These are phyloP conservation scores for Paracoccidioides brasiliensis DNA, from an alignment of 2,329 filamentous ascomycete species.

Conservation along the genomic window DNA sequence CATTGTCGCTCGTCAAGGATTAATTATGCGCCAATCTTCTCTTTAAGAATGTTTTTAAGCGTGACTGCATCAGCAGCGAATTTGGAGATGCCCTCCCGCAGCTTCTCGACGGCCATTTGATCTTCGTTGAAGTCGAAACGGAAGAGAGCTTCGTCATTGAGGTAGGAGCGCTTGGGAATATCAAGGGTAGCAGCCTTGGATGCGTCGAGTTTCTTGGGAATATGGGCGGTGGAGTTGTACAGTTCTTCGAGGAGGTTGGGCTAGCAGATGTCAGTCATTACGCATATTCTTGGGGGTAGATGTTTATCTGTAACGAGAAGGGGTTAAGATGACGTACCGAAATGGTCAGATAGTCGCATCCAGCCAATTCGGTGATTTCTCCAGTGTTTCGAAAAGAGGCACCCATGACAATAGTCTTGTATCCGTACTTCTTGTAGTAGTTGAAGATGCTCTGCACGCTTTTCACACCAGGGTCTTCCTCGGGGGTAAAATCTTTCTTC, in stretches of 20 bases:
- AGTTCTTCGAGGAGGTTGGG: constrained; percentile 91
- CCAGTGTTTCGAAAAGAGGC: constrained; percentile 93
- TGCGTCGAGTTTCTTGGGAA: constrained; percentile 88
- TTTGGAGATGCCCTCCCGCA: constrained; percentile 98
- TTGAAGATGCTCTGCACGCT: constrained; percentile 92
- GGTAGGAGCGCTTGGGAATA: constrained; percentile 80
- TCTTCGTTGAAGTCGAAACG: constrained; percentile 99
- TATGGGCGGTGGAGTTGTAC: constrained; percentile 63
- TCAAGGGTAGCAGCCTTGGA: constrained; percentile 51
- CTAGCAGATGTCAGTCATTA: constrained; percentile 30
- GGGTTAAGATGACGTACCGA: constrained; percentile 46
- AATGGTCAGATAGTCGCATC: constrained; percentile 98
- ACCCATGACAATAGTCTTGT: constrained; percentile 99
- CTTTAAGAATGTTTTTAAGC: constrained; percentile 80
- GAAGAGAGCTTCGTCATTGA: constrained; percentile 80
- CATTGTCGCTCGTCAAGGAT: not conserved
- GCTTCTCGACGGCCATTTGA: constrained; percentile 98
- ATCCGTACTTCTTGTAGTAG: constrained; percentile 99
- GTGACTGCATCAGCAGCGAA: constrained; percentile 92
- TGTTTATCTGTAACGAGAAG: not conserved
- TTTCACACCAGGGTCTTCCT: constrained; percentile 92
- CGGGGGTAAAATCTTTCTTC: constrained; percentile 83
- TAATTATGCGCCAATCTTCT: constrained; percentile 50
- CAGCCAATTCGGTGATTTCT: constrained; percentile 96
- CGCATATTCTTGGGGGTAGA: not conserved